Conservation (phyloP, 2,329 filamentous ascomycete species). For the Cladophialophora carrionii region DNA sequence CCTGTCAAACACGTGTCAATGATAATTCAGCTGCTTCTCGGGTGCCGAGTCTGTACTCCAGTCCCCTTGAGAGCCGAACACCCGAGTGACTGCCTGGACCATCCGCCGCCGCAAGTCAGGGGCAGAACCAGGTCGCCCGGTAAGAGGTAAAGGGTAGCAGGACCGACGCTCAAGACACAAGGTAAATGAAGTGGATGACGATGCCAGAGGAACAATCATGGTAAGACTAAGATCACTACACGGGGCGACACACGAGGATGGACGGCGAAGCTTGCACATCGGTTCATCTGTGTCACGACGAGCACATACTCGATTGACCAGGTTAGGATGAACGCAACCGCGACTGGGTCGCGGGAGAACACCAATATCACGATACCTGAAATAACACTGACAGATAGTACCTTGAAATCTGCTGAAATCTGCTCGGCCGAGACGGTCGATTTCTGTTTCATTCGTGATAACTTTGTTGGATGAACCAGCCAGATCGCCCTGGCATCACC, state of each 20-base stretch:
- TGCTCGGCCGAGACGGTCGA: background rate
- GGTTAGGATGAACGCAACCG: background rate
- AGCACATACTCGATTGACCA: background rate
- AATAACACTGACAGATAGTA: background rate
- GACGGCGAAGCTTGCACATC: background rate
- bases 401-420: background rate
- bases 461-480: background rate
- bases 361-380: background rate
- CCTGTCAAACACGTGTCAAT: conserved; percentile 20
- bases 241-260: background rate
- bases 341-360: background rate
- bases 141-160: background rate
- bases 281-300: background rate
- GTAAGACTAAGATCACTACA: background rate
- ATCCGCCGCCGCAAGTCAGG: background rate
- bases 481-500: background rate
- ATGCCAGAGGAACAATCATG: background rate
- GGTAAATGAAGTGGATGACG: background rate
- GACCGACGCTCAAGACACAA: background rate
- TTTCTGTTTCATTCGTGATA: background rate
- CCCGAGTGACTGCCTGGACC: background rate
- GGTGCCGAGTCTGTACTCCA: conserved; percentile 1
- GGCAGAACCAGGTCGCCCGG: background rate
- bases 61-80: no score
- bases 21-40: background rate